Evolutionary conservation across 306 rosid species (phyloP).

Genomic region (Inga laurina): DNA sequence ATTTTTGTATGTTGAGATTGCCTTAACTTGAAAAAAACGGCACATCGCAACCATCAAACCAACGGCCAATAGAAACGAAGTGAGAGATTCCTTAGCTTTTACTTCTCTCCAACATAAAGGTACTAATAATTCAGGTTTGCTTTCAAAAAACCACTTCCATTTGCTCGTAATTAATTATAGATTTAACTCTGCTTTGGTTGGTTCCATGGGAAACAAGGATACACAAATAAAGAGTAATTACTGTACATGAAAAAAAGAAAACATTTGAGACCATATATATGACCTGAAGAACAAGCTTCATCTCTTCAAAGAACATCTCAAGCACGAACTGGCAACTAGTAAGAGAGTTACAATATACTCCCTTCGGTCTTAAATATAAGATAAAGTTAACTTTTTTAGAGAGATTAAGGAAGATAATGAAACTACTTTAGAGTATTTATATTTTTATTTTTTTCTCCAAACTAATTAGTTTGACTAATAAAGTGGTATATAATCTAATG

Average conservation of each 20-base stretch:
- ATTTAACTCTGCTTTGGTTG: conserved; percentile 35
- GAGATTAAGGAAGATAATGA: no score
- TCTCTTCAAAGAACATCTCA: not conserved
- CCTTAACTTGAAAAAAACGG: conserved; percentile 67
- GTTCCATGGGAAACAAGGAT: conserved; percentile 19
- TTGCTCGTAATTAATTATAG: not conserved
- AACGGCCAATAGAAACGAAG: conserved; percentile 47
- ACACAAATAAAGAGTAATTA: not conserved
- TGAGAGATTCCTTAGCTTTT: conserved; percentile 57
- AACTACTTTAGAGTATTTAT: no score
- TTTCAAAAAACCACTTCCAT: conserved; percentile 25
- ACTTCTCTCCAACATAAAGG: conserved; percentile 73
- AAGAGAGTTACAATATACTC: no score
- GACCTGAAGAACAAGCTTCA: conserved; percentile 14
- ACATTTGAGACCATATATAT: not conserved
- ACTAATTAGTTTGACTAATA: no score
- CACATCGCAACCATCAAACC: conserved; percentile 47
- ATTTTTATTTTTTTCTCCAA: no score
- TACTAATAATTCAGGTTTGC: conserved; percentile 38
- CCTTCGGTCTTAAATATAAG: no score
- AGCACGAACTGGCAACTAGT: no score
- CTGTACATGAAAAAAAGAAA: not conserved
- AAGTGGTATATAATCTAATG: no score
- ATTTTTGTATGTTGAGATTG: not conserved
- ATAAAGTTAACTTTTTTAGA: no score